Conservation (phyloP, 2,329 filamentous ascomycete species). For the Aspergillus quadrilineatus region DNA sequence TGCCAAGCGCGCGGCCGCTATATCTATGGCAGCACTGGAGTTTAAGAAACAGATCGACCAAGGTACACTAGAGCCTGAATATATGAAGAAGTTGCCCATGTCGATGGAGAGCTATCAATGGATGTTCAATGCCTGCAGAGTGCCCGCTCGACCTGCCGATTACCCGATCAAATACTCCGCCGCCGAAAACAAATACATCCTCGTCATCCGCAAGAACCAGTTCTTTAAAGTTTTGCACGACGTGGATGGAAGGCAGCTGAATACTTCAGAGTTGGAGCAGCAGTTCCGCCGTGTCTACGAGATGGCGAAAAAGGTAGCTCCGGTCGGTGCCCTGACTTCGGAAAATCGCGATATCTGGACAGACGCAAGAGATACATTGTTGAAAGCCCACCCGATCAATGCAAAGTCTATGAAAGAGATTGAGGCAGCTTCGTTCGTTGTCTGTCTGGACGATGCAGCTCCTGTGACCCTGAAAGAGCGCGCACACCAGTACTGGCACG, state of each 20-base stretch:
- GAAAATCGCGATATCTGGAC: conserved; percentile 95
- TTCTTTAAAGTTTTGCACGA: conserved; percentile 91
- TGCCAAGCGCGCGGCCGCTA: conserved; percentile 86
- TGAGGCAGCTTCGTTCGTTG: conserved; percentile 83
- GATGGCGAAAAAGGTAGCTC: conserved; percentile 65
- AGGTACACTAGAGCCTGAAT: conserved; percentile 82
- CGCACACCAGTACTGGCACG: conserved; percentile 96
- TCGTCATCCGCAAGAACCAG: conserved; percentile 91
- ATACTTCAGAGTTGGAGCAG: conserved; percentile 81
- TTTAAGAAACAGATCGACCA: conserved; percentile 92
- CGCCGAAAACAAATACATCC: conserved; percentile 77
- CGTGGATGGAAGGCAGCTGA: conserved; percentile 79
- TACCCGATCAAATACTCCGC: conserved; percentile 76
- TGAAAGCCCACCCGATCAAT: conserved; percentile 72
- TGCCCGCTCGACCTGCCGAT: conserved; percentile 79
- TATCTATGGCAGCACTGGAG: conserved; percentile 79
- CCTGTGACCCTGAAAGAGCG: conserved; percentile 97
- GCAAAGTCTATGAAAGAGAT: conserved; percentile 74
- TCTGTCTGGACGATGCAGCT: conserved; percentile 88
- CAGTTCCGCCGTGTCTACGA: conserved; percentile 86
- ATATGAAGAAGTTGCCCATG: conserved; percentile 91
- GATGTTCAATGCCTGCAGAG: conserved; percentile 95
- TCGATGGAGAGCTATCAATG: conserved; percentile 98
- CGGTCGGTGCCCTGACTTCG: conserved; percentile 81
- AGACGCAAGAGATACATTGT: conserved; percentile 72